Percentiles rank a stretch among this genome's conserved stretches.
Conservation (phyloP, 176 grass and related monocot genomes). For the Hordeum marinum region DNA sequence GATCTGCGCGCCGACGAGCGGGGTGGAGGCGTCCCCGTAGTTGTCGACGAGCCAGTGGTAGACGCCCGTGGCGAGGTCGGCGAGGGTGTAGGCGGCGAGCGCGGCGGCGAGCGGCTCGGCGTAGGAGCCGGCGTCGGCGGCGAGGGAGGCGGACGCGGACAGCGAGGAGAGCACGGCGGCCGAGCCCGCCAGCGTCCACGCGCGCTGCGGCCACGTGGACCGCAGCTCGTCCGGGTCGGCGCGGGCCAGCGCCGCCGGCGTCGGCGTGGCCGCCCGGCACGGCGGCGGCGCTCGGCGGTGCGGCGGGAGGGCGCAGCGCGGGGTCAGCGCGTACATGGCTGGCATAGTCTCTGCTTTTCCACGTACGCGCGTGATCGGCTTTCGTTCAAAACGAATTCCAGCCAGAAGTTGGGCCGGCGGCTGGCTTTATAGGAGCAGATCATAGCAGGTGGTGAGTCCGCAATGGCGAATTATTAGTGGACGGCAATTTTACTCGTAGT, state of each 20-base stretch:
- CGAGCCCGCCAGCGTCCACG: slow-evolving; percentile 66
- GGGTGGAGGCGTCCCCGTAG: slow-evolving; percentile 71
- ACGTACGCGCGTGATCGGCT: not conserved
- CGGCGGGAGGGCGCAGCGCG: slow-evolving; percentile 30
- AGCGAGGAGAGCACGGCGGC: slow-evolving; percentile 61
- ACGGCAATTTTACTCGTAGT: not conserved
- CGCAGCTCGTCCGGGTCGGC: slow-evolving; percentile 42
- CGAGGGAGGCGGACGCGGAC: slow-evolving; percentile 46
- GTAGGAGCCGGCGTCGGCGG: slow-evolving; percentile 18
- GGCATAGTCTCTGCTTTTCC: not conserved
- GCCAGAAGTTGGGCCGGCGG: not conserved
- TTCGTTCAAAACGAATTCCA: not conserved
- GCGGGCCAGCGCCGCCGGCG: slow-evolving; percentile 1
- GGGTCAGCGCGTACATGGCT: slow-evolving; percentile 49
- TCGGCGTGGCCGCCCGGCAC: slow-evolving; percentile 16
- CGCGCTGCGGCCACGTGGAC: slow-evolving; percentile 75
- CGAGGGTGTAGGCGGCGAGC: slow-evolving; percentile 52
- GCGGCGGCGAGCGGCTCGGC: slow-evolving; percentile 24
- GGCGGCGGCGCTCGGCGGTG: not conserved
- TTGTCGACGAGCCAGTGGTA: slow-evolving; percentile 96
- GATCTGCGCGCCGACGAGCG: slow-evolving; percentile 65
- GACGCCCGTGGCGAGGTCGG: slow-evolving; percentile 73
- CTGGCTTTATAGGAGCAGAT: not conserved
- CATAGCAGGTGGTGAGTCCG: not conserved
- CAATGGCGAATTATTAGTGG: not conserved